phyloP scores from a whole-genome alignment of 176 grass and related monocot species.

The Musa beccarii region DNA sequence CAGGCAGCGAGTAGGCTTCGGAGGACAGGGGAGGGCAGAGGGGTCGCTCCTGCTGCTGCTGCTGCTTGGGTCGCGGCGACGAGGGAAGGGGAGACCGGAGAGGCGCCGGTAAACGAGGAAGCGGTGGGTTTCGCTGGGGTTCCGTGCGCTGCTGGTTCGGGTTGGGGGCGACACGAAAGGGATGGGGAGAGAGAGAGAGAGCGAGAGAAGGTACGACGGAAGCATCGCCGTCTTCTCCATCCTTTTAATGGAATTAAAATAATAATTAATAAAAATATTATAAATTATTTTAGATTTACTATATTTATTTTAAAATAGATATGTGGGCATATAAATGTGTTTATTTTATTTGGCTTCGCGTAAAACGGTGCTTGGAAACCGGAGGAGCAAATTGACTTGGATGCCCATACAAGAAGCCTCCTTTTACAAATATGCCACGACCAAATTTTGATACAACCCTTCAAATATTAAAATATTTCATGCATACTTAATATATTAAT shows the following conservation, averaged over 20 bases:
- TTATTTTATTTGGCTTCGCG: not conserved
- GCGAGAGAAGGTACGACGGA: not conserved
- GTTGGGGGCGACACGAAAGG: conserved; percentile 9
- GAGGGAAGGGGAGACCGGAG: not conserved
- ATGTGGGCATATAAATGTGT: not conserved
- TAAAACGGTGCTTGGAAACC: conserved; percentile 6
- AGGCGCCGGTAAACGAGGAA: not conserved
- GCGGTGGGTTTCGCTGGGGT: not conserved
- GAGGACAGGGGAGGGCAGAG: not conserved
- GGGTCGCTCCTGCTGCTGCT: not conserved
- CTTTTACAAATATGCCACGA: no score
- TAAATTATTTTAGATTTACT: not conserved
- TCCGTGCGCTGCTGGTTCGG: not conserved
- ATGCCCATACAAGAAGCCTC: no score
- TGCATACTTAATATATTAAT: no score
- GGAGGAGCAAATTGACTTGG: not conserved
- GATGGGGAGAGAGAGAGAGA: not conserved
- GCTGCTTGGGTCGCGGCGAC: not conserved
- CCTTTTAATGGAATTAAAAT: not conserved
- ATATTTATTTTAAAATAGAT: not conserved
- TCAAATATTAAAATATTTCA: no score
- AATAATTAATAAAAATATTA: no score
- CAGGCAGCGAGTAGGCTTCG: not conserved
- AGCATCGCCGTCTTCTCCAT: not conserved
- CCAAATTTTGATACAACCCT: no score